Percentiles rank a stretch among this genome's conserved stretches.
These are phyloP conservation scores for Coniella lustricola DNA, from an alignment of 2,329 filamentous ascomycete genomes.

Conservation along the genomic window DNA sequence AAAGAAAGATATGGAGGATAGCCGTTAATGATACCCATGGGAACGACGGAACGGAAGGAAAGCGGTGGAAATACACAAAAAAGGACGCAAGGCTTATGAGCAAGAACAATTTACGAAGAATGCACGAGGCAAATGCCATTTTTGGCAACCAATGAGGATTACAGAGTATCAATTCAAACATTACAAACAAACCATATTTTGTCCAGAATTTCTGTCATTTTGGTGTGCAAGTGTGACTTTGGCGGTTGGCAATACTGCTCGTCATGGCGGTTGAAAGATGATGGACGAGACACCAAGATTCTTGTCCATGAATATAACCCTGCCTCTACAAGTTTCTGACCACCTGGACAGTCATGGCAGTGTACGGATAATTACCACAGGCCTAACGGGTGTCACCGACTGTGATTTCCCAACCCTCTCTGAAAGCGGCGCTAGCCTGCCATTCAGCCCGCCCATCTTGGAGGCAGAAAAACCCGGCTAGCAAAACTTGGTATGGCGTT, in stretches of 20 bases:
- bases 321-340: no score
- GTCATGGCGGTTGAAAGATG: no score
- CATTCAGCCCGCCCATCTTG: no score
- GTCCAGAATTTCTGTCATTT: neutral
- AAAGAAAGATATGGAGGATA: constrained; percentile 11
- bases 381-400: no score
- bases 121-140: constrained; percentile 10
- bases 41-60: constrained; percentile 2
- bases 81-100: neutral
- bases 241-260: no score
- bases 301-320: no score
- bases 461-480: neutral
- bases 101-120: constrained; percentile 4
- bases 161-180: constrained; percentile 2
- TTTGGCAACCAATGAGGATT: constrained; percentile 1
- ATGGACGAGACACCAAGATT: no score
- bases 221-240: neutral
- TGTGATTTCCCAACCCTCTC: no score
- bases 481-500: neutral
- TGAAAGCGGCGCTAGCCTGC: no score
- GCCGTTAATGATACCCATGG: constrained; percentile 15
- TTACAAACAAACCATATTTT: constrained; percentile 4
- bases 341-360: no score
- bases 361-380: no score
- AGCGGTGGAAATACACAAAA: constrained; percentile 6